Conservation (phyloP, 306 rosid species). For the Canavalia gladiata region DNA sequence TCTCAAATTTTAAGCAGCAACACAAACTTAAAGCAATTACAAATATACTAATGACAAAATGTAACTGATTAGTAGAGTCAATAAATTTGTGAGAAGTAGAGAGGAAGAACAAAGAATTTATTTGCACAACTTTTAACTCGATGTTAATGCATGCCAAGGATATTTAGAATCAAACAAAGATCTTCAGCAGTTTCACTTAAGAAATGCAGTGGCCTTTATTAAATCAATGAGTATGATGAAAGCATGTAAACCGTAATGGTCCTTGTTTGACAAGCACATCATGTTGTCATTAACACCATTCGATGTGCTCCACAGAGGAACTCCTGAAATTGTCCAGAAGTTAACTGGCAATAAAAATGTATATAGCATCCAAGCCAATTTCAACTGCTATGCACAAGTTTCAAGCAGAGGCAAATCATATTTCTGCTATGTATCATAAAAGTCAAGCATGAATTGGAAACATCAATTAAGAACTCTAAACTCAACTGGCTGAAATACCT, state of each 20-base stretch:
- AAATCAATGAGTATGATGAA: background rate
- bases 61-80: background rate
- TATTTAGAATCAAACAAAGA: background rate
- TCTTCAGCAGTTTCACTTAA: conserved; percentile 7
- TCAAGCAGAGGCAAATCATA: conserved; percentile 9
- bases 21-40: conserved; percentile 18
- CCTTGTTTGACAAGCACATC: conserved; percentile 19
- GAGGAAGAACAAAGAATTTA: background rate
- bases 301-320: background rate
- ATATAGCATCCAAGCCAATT: background rate
- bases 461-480: conserved; percentile 2
- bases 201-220: background rate
- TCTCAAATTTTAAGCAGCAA: conserved; percentile 1
- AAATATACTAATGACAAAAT: background rate
- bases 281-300: background rate
- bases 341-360: conserved; percentile 5
- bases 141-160: conserved; percentile 18
- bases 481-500: background rate
- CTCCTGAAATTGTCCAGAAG: conserved; percentile 40
- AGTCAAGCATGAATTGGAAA: background rate
- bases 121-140: conserved; percentile 2
- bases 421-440: conserved; percentile 1
- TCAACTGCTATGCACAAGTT: background rate
- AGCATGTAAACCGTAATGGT: background rate
- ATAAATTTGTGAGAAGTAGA: no score